These are phyloP conservation scores for Proliferodiscus dingleyae DNA, from an alignment of 2,329 filamentous ascomycete genomes.

Conservation along the genomic window DNA sequence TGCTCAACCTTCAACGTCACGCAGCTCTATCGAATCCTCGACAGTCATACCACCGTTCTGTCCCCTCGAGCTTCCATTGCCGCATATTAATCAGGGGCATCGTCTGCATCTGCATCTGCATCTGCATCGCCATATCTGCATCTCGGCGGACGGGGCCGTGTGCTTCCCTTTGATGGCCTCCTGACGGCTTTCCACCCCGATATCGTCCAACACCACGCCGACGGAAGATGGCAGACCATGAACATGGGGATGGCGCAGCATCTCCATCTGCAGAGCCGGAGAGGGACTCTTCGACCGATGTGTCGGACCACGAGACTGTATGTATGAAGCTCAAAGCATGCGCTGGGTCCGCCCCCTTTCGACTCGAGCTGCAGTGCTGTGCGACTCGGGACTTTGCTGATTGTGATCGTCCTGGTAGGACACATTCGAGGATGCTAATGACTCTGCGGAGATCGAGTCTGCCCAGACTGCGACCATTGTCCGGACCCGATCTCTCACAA, in stretches of 20 bases:
- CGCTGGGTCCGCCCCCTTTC: not conserved
- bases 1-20: slow-evolving; percentile 3
- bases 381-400: slow-evolving; percentile 9
- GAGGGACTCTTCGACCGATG: slow-evolving; percentile 17
- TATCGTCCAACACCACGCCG: not conserved
- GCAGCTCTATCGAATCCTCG: not conserved
- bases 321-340: not conserved
- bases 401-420: slow-evolving; percentile 45
- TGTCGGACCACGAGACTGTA: slow-evolving; percentile 24
- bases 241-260: slow-evolving; percentile 1
- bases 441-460: slow-evolving; percentile 36
- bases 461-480: slow-evolving; percentile 18
- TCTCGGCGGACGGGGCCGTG: slow-evolving; percentile 3
- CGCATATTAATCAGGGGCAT: slow-evolving; percentile 2
- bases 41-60: not conserved
- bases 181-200: slow-evolving; percentile 4
- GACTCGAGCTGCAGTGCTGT: slow-evolving; percentile 3
- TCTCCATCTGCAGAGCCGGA: slow-evolving; percentile 5
- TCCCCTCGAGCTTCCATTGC: not conserved
- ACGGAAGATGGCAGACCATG: slow-evolving; percentile 17
- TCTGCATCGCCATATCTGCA: not conserved
- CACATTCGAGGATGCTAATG: slow-evolving; percentile 77
- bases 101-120: slow-evolving; percentile 2
- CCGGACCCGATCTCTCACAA: slow-evolving; percentile 34
- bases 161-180: slow-evolving; percentile 16